These are phyloP conservation scores for Allomyces arbusculus DNA, from an alignment of 192 early-diverging fungal species.

Conservation along the genomic window DNA sequence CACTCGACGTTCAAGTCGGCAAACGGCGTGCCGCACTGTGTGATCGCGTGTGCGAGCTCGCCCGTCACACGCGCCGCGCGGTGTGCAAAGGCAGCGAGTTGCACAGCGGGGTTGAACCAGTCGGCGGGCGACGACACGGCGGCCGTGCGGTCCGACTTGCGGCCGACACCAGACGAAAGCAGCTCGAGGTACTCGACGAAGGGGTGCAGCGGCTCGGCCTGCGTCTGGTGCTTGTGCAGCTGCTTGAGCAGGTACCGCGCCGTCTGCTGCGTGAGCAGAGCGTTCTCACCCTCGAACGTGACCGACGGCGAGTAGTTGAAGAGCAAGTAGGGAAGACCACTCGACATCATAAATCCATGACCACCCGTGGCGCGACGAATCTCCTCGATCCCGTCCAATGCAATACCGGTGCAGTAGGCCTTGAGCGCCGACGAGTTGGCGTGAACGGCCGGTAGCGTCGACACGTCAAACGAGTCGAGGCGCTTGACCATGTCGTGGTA, in stretches of 20 bases:
- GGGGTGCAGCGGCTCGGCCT: constrained; percentile 13
- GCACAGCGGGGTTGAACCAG: constrained; percentile 33
- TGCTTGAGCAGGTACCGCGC: constrained; percentile 55
- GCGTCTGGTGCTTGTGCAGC: constrained; percentile 21
- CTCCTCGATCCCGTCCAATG: constrained; percentile 48
- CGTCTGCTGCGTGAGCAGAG: constrained; percentile 68
- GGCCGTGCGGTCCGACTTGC: constrained; percentile 20
- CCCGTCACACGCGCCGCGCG: constrained; percentile 45
- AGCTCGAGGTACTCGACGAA: constrained; percentile 2
- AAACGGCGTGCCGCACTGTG: constrained; percentile 38
- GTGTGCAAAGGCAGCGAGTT: constrained; percentile 52
- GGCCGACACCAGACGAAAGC: constrained; percentile 1
- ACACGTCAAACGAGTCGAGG: constrained; percentile 36
- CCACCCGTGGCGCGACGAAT: constrained; percentile 56
- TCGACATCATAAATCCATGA: constrained; percentile 55
- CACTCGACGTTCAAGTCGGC: constrained; percentile 59
- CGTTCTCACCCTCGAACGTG: constrained; percentile 73
- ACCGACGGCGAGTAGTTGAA: constrained; percentile 50
- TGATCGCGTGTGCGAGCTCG: constrained; percentile 38
- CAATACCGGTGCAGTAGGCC: constrained; percentile 46
- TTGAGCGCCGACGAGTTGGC: constrained; percentile 54
- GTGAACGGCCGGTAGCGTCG: constrained; percentile 48
- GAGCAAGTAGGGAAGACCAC: constrained; percentile 43
- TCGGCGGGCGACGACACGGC: constrained; percentile 17
- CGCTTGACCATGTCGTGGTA: constrained; percentile 38